Evolutionary conservation across 257 asterid species (phyloP), one percentile per base, ranked within the genome.

Genomic region (Solanum paucissectum): DNA sequence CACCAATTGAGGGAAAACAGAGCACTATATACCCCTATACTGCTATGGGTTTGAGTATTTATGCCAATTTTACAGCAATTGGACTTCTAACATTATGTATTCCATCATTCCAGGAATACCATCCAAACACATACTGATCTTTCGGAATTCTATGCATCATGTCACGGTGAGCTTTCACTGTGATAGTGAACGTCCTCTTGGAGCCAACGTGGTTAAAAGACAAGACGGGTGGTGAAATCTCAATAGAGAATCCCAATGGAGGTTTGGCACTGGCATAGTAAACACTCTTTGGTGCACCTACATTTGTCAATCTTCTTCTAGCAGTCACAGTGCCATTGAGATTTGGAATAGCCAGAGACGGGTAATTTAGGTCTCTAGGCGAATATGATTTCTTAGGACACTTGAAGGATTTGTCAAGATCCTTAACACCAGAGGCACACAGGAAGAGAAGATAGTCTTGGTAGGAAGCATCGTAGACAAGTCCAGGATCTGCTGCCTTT

Each of bases 401-500:
- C 66, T 73, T 88, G 89, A 93, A 94, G 33, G 92, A 85, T 33
- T 91, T 77, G 86, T 87, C 93, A 13, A 91, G 74, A 88, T 64
- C 87, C 64, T 81, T 87, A 9, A 82, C 12, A 20, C 93, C 91
- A 42, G 40, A 89, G 87, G 91, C 86, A 91, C 99, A 95, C 72
- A 94, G 90, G 88, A 90, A 95, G 89, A 91, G 93, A 81, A 95
- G 94, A 83, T 96, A 96, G 92, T 95, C 98, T 7, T 81, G 73
- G 88, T 94, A 93, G 42, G 99, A 93, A 52, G 98, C 97, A n/a
- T 95, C 94, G 23, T 96, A 96, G 58, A 96, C 90, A 13, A 96
- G 95, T 18, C 98, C 98, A 2, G 98, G 98, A 88, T 96, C 99
- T 1, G 93, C 98, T 86, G 99, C 99, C 88, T 94, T 95, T 36